Base-by-base conservation (phyloP, 2,329 filamentous ascomycete genomes). In the Byssothecium circinans region DNA sequence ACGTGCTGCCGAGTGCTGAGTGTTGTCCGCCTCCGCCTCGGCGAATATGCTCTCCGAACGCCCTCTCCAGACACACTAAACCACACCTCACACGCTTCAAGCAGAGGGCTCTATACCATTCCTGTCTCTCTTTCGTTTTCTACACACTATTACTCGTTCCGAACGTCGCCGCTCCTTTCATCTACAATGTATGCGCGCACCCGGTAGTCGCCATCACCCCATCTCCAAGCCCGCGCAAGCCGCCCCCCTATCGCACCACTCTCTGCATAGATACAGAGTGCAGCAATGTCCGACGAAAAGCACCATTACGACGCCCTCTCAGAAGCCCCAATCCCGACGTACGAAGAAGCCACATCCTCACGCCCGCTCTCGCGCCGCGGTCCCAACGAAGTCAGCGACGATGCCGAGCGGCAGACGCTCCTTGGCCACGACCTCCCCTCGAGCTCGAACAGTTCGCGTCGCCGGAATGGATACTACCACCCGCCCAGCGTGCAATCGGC, bases 401-500 rank as follows among this genome's bases (percentile, higher is more conserved):
- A 90, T 65, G 81, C 83, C 45, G 90, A 95, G 72, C 82, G 87
- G 71, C 86, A 91, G 71, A 88, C 86, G 5, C 81, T 96, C 20
- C 79, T 95, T 33, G 79, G 78, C 43, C 75, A 80, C 45, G 78
- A 79, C 46, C 73, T 50, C 17, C 49, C 60, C 46, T 30, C 30
- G 25, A 15, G 35, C 14, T 43, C 37, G 22, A 57, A 57, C 30
- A 35, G 20, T 36, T 54, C 64, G 40, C 62, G 67, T n/a, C 53
- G 65, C 45, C 63, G 71, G 43, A 65, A 69, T 62, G 70, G 68
- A 32, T 69, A 71, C 54, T 96, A 96, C 71, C 85, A 84, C 25
- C 81, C 86, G 30, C 91, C 92, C 1, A 91, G 88, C 1, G 91
- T 92, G 53, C 88, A 94, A 70, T 91, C 90, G 48, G 86, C 85